Evolutionary conservation across 495 filamentous ascomycete species (phyloP).

Genomic region (Podospora pseudoanserina): DNA sequence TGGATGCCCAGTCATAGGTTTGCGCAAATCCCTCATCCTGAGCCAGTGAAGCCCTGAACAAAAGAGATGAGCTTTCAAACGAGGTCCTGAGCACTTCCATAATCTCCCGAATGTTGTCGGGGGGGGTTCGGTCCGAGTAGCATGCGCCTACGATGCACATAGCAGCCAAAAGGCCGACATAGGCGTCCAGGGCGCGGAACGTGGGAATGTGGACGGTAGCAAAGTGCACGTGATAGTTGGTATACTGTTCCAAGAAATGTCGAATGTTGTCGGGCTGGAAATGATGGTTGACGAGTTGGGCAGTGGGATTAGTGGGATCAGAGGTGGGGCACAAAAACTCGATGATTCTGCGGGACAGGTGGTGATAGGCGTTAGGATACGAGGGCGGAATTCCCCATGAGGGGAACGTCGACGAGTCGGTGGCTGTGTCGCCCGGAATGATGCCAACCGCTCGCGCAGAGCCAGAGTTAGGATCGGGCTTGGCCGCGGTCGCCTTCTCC

Average conservation of each 20-base stretch:
- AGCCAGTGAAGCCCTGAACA: constrained; percentile 37
- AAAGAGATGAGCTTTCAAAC: constrained; percentile 47
- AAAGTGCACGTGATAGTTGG: constrained; percentile 63
- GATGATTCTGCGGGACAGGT: constrained; percentile 50
- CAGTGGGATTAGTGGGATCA: constrained; percentile 39
- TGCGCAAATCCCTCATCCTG: constrained; percentile 32
- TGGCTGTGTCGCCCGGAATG: constrained; percentile 37
- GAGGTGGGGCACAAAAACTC: constrained; percentile 46
- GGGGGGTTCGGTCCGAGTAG: constrained; percentile 54
- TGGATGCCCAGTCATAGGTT: constrained; percentile 35
- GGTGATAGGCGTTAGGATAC: constrained; percentile 46
- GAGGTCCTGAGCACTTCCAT: constrained; percentile 53
- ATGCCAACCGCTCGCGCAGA: constrained; percentile 40
- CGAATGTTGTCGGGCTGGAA: constrained; percentile 58
- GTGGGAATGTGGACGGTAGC: constrained; percentile 66
- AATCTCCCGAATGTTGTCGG: constrained; percentile 54
- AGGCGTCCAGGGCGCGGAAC: constrained; percentile 57
- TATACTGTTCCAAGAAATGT: constrained; percentile 58
- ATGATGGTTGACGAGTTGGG: constrained; percentile 41
- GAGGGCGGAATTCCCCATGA: constrained; percentile 40
- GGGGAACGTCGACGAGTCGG: constrained; percentile 39
- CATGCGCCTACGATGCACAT: constrained; percentile 67
- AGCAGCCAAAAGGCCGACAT: constrained; percentile 56
- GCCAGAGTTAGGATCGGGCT: constrained; percentile 43
- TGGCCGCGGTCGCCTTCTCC: constrained; percentile 52